Conservation (phyloP, 169 alveolate species). For the Perkinsus olseni region DNA sequence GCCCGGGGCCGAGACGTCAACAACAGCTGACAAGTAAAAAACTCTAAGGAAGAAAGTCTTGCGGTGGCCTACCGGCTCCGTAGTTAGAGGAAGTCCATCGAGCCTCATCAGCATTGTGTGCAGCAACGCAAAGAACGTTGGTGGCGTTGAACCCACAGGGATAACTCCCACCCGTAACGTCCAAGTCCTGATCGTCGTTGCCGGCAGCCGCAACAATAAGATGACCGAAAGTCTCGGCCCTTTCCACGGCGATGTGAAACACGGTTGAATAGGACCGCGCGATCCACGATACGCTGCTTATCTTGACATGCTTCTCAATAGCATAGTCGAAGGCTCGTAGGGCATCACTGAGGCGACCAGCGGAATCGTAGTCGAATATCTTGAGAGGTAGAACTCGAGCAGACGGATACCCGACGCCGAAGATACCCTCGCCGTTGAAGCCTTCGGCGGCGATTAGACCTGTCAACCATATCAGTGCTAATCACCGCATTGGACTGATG, state of each 20-base stretch:
- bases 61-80: background rate
- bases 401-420: background rate
- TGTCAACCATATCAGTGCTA: background rate
- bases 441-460: background rate
- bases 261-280: background rate
- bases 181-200: background rate
- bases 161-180: background rate
- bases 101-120: background rate
- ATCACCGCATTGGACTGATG: too few relatives aligned
- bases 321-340: background rate
- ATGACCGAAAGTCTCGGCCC: background rate
- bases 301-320: background rate
- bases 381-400: background rate
- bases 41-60: background rate
- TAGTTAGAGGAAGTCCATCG: background rate
- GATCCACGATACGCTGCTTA: background rate
- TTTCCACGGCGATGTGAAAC: background rate
- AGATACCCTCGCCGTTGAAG: background rate
- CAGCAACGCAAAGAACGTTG: background rate
- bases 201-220: background rate
- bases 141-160: background rate
- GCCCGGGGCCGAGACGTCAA: background rate
- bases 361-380: background rate
- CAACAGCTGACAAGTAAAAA: background rate
- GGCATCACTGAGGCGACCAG: background rate